Base-by-base conservation (phyloP, 2,329 filamentous ascomycete species). In the Daldinia sp. region DNA sequence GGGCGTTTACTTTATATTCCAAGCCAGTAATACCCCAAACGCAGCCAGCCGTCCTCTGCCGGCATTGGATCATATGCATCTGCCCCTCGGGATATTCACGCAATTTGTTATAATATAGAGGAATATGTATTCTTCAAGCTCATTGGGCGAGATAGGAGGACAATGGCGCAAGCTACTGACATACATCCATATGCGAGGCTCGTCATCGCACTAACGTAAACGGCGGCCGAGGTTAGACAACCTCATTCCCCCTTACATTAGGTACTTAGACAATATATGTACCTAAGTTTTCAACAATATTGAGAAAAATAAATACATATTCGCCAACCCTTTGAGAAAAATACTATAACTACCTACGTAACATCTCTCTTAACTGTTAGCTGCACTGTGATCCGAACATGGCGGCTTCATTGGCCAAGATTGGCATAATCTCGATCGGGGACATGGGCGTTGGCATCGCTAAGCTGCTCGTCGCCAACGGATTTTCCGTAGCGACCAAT, bases 401-500 rank as follows among this genome's bases (percentile, higher is more conserved):
- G 76, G 59, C 76, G 15, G 50, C 69, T 26, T 60, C 73, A 13
- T 28, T 73, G 18, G 74, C 78, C 35, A 83, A 80, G 66, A 77
- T 87, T 41, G 85, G 83, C 63, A 82, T 87, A 63, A 73, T 87
- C 69, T 88, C 85, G 41, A 81, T 87, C 61, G 85, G 86, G 7
- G 85, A 87, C 70, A 88, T 87, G 85, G 85, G 85, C 56, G 78
- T 81, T 63, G 85, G 85, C 46, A 83, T 87, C 46, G 85, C 85
- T 65, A 81, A 79, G 66, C 75, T 87, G 6, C 79, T 87, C 12
- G 75, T 82, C 23, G 82, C 83, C 26, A 78, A 83, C 50, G 84
- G 83, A 13, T 87, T 85, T 69, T 67, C 80, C 4, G 84, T 87
- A n/a, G 79, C 81, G 12, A 87, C 85, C 10, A 87, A 86, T 69